Conservation (phyloP, 345 rosid species). For the Eucalyptus sideroxylon region DNA sequence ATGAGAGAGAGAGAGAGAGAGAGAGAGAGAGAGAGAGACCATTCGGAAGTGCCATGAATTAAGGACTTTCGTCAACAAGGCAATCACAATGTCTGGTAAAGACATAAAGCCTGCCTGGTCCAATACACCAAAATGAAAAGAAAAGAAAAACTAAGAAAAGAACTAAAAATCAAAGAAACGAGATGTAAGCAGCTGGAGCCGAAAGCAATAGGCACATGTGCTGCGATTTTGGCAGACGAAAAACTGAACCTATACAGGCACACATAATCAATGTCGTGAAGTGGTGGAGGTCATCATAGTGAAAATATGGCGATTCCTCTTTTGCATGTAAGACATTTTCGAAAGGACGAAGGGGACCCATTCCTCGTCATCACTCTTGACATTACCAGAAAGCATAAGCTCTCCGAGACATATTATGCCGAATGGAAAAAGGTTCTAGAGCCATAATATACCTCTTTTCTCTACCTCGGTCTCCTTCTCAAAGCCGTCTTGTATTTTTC, state of each 20-base stretch:
- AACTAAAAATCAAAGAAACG: not conserved
- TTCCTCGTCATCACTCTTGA: not conserved
- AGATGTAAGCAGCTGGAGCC: not conserved
- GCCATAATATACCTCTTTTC: not conserved
- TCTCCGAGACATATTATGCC: conserved; percentile 11
- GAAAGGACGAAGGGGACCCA: conserved; percentile 13
- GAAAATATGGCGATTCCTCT: not conserved
- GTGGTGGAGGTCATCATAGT: not conserved
- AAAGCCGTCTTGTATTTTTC: conserved; percentile 17
- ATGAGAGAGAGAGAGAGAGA: not conserved
- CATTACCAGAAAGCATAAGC: not conserved
- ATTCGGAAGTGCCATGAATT: not conserved
- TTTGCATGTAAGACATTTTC: conserved; percentile 30
- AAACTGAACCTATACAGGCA: not conserved
- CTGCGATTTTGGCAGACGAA: not conserved
- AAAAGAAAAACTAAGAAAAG: not conserved
- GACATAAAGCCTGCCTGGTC: not conserved
- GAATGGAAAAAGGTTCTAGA: conserved; percentile 20
- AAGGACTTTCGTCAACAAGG: not conserved
- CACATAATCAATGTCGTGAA: not conserved
- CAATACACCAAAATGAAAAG: not conserved
- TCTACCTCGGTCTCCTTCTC: conserved; percentile 6
- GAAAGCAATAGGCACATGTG: not conserved
- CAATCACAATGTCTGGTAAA: not conserved
- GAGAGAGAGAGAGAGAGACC: not conserved